phyloP scores from a whole-genome alignment of 2,329 filamentous ascomycete genomes.

The Colletotrichum limetticola region DNA sequence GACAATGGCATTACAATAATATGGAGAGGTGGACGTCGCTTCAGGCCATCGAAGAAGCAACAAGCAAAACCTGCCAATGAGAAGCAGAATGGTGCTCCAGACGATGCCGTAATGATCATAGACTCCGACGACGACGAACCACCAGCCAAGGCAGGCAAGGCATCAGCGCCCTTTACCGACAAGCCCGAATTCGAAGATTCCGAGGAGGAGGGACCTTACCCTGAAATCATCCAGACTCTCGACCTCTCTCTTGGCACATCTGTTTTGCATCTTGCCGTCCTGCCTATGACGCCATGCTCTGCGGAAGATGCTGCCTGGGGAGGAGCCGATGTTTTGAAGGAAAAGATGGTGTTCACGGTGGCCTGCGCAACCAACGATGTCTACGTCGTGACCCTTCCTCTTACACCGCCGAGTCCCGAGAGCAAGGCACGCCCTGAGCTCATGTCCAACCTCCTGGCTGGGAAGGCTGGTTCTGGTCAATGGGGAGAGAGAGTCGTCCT shows the following conservation, averaged over 20 bases:
- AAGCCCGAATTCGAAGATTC: slow-evolving; percentile 68
- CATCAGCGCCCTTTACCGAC: slow-evolving; percentile 53
- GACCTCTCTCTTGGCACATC: slow-evolving; percentile 69
- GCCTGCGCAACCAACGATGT: slow-evolving; percentile 68
- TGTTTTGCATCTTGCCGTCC: slow-evolving; percentile 65
- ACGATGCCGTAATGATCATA: slow-evolving; percentile 70
- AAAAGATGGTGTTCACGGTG: slow-evolving; percentile 70
- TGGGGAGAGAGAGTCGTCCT: slow-evolving; percentile 70
- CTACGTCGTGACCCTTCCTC: slow-evolving; percentile 67
- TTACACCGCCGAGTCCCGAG: slow-evolving; percentile 69
- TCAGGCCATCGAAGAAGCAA: slow-evolving; percentile 58
- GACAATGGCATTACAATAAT: slow-evolving; percentile 70
- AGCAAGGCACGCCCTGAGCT: slow-evolving; percentile 68
- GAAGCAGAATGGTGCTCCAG: slow-evolving; percentile 63
- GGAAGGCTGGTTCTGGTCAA: slow-evolving; percentile 67
- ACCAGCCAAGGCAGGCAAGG: slow-evolving; percentile 44
- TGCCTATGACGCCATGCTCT: slow-evolving; percentile 61
- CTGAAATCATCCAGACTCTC: slow-evolving; percentile 68
- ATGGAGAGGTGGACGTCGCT: slow-evolving; percentile 71
- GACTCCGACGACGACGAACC: slow-evolving; percentile 71
- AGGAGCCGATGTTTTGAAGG: slow-evolving; percentile 60
- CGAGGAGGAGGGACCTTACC: slow-evolving; percentile 57
- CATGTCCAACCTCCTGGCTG: slow-evolving; percentile 60
- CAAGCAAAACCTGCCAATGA: slow-evolving; percentile 44
- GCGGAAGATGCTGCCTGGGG: slow-evolving; percentile 61